These are phyloP conservation scores for Phascolomyces articulosus DNA, from an alignment of 371 early-diverging fungal species.

Conservation along the genomic window DNA sequence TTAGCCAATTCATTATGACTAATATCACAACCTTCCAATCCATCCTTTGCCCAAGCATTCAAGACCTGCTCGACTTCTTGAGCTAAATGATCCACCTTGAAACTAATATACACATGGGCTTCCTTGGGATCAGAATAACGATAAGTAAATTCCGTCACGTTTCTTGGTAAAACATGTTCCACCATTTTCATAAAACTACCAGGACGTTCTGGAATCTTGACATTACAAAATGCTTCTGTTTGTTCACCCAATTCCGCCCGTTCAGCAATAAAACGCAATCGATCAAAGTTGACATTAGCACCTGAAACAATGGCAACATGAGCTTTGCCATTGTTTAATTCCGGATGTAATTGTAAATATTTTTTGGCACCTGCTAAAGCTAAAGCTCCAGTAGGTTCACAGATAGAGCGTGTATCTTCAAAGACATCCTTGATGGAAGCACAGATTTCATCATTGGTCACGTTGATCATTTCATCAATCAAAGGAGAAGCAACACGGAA, in stretches of 20 bases:
- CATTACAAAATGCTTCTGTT: conserved; percentile 87
- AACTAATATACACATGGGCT: conserved; percentile 90
- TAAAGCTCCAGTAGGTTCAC: conserved; percentile 96
- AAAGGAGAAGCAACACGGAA: conserved; percentile 73
- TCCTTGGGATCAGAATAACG: conserved; percentile 77
- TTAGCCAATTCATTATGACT: conserved; percentile 95
- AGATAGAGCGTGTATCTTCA: conserved; percentile 92
- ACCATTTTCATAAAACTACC: conserved; percentile 88
- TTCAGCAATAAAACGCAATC: conserved; percentile 94
- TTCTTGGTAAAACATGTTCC: conserved; percentile 77
- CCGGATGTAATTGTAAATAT: conserved; percentile 57
- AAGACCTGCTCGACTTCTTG: conserved; percentile 74
- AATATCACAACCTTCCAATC: conserved; percentile 79
- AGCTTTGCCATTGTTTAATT: conserved; percentile 40
- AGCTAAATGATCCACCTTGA: conserved; percentile 68
- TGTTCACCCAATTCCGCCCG: conserved; percentile 91
- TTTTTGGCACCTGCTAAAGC: conserved; percentile 89
- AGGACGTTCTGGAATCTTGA: conserved; percentile 89
- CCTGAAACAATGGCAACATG: conserved; percentile 87
- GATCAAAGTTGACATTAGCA: conserved; percentile 98
- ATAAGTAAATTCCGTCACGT: conserved; percentile 93
- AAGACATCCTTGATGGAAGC: conserved; percentile 98
- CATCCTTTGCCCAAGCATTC: conserved; percentile 52
- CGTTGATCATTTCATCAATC: conserved; percentile 86
- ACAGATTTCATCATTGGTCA: conserved; percentile 95